Base-by-base conservation (phyloP, 768 basidiomycete species). In the Macrolepiota dolichaula region DNA sequence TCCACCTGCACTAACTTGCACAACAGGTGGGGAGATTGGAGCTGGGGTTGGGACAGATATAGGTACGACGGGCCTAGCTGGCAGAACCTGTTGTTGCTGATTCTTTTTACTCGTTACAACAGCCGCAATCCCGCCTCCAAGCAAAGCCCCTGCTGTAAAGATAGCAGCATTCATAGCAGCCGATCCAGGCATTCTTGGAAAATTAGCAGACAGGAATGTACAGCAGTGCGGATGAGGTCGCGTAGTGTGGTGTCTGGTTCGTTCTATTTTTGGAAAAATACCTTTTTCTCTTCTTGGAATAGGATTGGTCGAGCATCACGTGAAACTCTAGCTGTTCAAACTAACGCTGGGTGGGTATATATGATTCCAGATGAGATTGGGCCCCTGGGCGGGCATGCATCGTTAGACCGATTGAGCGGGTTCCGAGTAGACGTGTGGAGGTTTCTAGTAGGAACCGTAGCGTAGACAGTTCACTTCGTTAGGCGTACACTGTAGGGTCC, bases 111-210 rank as follows among this genome's bases (percentile, higher is more conserved):
- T 76, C 25, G 78, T 71, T 11, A 87, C 69, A 17, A 71, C 80
- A 3, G 82, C 79, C 32, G 84, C 85, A 54, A 89, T 81, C 9
- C 91, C 88, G 17, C 92, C 92, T 40, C 94, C 94, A 25, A 95
- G 76, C 24, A 88, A 70, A 1, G 92, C 89, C 25, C 94, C 94
- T 46, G 90, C 86, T 57, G 94, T 87, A 70, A 96, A 96, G 52
- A 89, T 81, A 24, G 86, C 88, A 24, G 82, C 86, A 64, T 85
- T 88, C 2, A 89, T 65, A 57, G 87, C 64, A 51, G 36, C 46
- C 4, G 52, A 61, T n/a, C 59, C 59, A 27, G 53, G 59, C 59
- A 61, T 61, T 19, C 24, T 40, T 10, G 22, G 17, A 27, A n/a
- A 22, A 25, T 38, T 10, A n/a, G 19, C 9, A 6, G 24, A 54